Evolutionary conservation across 2,329 filamentous ascomycete genomes (phyloP).

Genomic region (Periconia sp.): DNA sequence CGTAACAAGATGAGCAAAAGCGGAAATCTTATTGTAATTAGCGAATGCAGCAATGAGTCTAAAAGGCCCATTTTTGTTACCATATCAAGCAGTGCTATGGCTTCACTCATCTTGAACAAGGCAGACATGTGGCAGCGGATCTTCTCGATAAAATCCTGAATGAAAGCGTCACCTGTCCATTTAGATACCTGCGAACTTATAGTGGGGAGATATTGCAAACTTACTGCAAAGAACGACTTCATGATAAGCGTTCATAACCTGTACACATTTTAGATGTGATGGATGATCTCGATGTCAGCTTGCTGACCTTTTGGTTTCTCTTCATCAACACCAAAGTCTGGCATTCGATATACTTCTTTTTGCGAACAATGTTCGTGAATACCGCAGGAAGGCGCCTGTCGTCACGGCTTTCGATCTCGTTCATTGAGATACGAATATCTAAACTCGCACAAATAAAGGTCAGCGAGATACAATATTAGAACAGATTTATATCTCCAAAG

Average conservation of each 20-base stretch:
- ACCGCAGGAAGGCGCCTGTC: constrained; percentile 61
- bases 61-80: constrained; percentile 41
- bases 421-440: constrained; percentile 63
- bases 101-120: constrained; percentile 83
- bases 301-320: constrained; percentile 57
- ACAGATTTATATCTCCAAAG: no score
- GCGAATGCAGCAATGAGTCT: neutral
- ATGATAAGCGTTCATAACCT: constrained; percentile 76
- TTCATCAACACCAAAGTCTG: constrained; percentile 85
- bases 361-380: constrained; percentile 76
- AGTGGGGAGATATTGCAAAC: neutral
- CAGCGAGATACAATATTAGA: no score
- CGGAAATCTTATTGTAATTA: constrained; percentile 23
- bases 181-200: neutral
- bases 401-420: constrained; percentile 65
- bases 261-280: constrained; percentile 34
- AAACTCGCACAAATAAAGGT: no score
- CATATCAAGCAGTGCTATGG: constrained; percentile 86
- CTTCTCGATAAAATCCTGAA: constrained; percentile 71
- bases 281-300: neutral
- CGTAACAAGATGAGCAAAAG: constrained; percentile 64
- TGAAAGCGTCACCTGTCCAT: constrained; percentile 61
- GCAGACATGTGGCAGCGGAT: constrained; percentile 71
- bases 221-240: constrained; percentile 78
- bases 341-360: constrained; percentile 78